These are phyloP conservation scores for Penicillium sp. DNA, from an alignment of 2,329 filamentous ascomycete species.

Conservation along the genomic window DNA sequence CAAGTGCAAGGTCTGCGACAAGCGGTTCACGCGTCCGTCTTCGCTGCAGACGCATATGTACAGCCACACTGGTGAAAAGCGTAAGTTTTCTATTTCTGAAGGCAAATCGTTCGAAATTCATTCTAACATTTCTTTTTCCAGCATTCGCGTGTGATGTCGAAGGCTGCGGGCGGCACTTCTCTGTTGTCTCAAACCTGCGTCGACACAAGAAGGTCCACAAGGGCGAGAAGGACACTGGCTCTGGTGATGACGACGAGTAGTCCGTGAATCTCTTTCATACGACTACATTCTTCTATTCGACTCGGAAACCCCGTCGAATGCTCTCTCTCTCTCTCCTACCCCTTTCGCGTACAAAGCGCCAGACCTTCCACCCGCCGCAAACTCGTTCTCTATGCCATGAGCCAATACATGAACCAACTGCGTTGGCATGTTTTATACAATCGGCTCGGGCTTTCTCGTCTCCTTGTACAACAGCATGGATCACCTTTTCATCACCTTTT, in stretches of 20 bases:
- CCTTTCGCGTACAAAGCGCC: constrained; percentile 6
- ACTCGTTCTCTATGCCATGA: constrained; percentile 6
- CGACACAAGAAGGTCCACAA: constrained; percentile 96
- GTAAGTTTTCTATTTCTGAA: constrained; percentile 58
- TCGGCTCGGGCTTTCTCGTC: neutral
- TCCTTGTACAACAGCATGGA: constrained; percentile 35
- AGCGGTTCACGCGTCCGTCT: constrained; percentile 91
- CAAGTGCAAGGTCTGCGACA: constrained; percentile 98
- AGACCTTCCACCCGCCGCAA: constrained; percentile 3
- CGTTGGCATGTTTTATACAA: constrained; percentile 10
- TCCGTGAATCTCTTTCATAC: constrained; percentile 1
- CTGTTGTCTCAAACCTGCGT: constrained; percentile 91
- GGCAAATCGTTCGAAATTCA: neutral
- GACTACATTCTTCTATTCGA: constrained; percentile 16
- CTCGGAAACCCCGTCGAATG: constrained; percentile 8
- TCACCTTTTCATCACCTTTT: constrained; percentile 1
- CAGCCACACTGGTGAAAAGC: constrained; percentile 96
- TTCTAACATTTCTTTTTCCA: constrained; percentile 42
- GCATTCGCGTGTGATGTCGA: constrained; percentile 93
- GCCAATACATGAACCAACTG: constrained; percentile 16
- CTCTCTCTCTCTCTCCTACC: constrained; percentile 8
- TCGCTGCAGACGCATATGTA: constrained; percentile 98
- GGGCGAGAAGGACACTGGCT: constrained; percentile 49
- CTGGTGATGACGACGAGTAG: constrained; percentile 44
- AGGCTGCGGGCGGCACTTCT: constrained; percentile 93